Base-by-base conservation (phyloP, 2,329 filamentous ascomycete genomes). In the Pseudogymnoascus sp. region DNA sequence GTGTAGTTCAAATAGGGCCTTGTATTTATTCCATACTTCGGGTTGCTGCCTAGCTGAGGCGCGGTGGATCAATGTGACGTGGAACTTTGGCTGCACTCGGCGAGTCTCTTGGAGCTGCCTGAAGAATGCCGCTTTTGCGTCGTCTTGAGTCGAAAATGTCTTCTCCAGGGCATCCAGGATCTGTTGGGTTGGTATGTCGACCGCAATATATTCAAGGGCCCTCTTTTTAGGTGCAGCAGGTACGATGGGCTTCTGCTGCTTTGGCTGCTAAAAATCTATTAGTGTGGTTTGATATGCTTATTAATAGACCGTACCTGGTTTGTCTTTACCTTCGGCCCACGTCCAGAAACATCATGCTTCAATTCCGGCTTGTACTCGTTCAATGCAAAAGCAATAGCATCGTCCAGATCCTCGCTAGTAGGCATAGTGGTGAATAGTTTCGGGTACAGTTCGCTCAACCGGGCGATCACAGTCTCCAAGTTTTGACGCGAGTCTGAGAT, bases 21-120 rank as follows among this genome's bases (percentile, higher is more conserved):
- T 74, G 69, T 97, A 93, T 63, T 81, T 83, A 62, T 88, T 77
- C 95, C 95, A 99, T 62, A 93, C 79, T 7, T 88, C 83, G 0
- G 87, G 82, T 66, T 87, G 76, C 31, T 87, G 77, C 42, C 80
- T 79, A 8, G 84, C 78, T 2, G 78, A 79, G 9, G 88, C 86
- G 56, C 88, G 87, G 75, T 99, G 95, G 74, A 97, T 91, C 40
- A 99, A 83, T 0, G 95, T 99, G 64, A 99, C 90, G 73, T 99
- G 95, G 74, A 97, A 99, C 42, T 87, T 82, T n/a, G 82, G 73
- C 75, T 97, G 93, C 5, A 97, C 77, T 62, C 95, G 89, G 18
- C 88, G 83, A 2, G 81, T 83, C 68, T 88, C 82, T 74, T 89
- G 84, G 36, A 99, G 82, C 63, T 90, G 84, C 69, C 83, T 84